Conservation (phyloP, 208 protist genomes). For the Trypanosoma congolense region DNA sequence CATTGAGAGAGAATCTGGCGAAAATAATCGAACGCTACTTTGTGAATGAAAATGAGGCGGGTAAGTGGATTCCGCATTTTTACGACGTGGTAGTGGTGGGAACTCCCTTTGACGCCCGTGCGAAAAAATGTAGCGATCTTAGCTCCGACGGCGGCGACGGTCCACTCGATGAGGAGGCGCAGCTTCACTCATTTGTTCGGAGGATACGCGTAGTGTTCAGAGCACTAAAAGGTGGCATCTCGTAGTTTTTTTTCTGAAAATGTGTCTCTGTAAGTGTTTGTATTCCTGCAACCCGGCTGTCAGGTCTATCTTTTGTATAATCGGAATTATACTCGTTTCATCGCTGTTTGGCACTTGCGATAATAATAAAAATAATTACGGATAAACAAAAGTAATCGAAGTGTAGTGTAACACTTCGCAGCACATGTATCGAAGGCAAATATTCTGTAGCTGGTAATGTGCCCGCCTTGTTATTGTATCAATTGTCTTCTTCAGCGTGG, state of each 20-base stretch:
- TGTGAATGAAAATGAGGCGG: constrained; percentile 50
- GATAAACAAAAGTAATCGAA: too few relatives aligned
- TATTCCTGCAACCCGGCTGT: too few relatives aligned
- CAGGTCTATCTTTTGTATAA: too few relatives aligned
- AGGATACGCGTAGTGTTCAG: constrained; percentile 68
- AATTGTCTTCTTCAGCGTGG: too few relatives aligned
- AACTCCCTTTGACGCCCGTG: constrained; percentile 41
- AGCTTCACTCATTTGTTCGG: constrained; percentile 45
- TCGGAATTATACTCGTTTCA: too few relatives aligned
- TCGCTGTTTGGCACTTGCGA: too few relatives aligned
- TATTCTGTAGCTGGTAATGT: too few relatives aligned
- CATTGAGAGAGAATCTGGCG: constrained; percentile 40
- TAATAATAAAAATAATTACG: too few relatives aligned
- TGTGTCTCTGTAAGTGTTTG: too few relatives aligned
- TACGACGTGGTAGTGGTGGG: constrained; percentile 67
- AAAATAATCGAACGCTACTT: constrained; percentile 73
- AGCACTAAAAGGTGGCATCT: constrained; percentile 67
- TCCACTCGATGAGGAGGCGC: constrained; percentile 18
- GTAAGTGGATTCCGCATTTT: constrained; percentile 64
- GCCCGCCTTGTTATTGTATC: too few relatives aligned
- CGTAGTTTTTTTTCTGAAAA: constrained; percentile 21
- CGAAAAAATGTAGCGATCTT: background rate
- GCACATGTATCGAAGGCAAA: too few relatives aligned
- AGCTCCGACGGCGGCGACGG: background rate
- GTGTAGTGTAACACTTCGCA: too few relatives aligned